Base-by-base conservation (phyloP, 2,329 filamentous ascomycete genomes). In the Xylaria sp. region DNA sequence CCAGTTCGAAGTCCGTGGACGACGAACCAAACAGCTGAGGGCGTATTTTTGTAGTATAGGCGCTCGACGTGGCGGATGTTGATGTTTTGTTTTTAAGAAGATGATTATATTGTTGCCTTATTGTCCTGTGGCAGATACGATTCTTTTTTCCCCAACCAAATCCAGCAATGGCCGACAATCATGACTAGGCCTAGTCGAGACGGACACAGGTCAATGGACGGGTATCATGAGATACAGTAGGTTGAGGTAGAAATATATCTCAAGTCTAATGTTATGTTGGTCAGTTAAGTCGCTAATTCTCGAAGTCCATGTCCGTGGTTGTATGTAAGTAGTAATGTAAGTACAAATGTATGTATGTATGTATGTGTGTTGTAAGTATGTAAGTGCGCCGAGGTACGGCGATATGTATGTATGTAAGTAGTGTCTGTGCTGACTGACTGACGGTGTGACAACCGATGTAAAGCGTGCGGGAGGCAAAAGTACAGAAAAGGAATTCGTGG, bases 1-100 rank as follows among this genome's bases (percentile, higher is more conserved):
- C 77, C 77, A 78, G 74, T 69, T 65, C 72, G 71, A 76, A 71
- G 70, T 63, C 70, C 67, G 70, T 53, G 65, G 68, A 69, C 72
- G 58, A 73, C 69, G 70, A 71, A 71, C 71, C 66, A 71, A 71
- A 65, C 60, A 70, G 53, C 66, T 70, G 70, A 55, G 53, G 30
- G n/a, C 56, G 61, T 53, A 34, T 50, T 54, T 51, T 58, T 61
- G 55, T 64, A 36, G 55, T 53, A 50, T 63, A 39, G 63, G 64
- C 59, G 58, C 30, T 19, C 17, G 14, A 32, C 24, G 65, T 21
- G 58, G 53, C 56, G 63, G 62, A 64, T 27, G 45, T 53, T 54
- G 48, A 34, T 48, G 55, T 9, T 39, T 47, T 48, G 55, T 9
- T 39, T 47, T 36, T 36, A 36, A 6, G 34, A 53, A 34, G n/a